Evolutionary conservation across 805 yeast species (phyloP).

Genomic region (Isabelozyma heimii): DNA sequence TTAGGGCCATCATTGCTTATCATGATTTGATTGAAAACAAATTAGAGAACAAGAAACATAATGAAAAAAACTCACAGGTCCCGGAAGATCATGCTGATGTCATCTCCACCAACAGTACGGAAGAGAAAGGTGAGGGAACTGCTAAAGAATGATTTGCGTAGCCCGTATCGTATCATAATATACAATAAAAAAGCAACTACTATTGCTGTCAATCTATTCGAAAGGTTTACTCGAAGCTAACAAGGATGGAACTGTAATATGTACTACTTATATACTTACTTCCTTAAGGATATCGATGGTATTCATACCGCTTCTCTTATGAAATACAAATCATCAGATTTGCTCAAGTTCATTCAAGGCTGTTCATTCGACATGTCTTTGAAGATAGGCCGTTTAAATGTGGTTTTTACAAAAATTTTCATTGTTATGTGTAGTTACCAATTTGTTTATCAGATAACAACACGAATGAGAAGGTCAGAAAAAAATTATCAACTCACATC

Average conservation of each 20-base stretch:
- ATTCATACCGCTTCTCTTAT: too few species aligned
- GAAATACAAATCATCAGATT: too few species aligned
- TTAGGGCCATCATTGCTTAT: constrained; percentile 92
- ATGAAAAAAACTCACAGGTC: constrained; percentile 35
- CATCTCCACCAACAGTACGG: constrained; percentile 11
- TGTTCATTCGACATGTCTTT: too few species aligned
- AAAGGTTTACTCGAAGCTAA: too few species aligned
- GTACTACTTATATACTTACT: too few species aligned
- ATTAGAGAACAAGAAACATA: constrained; percentile 66
- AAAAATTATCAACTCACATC: not conserved
- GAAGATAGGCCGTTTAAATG: too few species aligned
- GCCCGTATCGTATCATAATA: not conserved
- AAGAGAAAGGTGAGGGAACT: constrained; percentile 7
- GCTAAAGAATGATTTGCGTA: constrained; percentile 3
- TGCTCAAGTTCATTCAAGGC: too few species aligned
- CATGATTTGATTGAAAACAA: constrained; percentile 96
- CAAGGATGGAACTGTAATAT: too few species aligned
- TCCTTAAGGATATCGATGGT: too few species aligned
- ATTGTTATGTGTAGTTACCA: not conserved
- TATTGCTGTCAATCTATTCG: too few species aligned
- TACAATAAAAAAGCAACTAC: too few species aligned
- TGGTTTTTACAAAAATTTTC: not conserved
- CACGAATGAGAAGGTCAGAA: not conserved
- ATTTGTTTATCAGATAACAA: not conserved
- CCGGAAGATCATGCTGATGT: constrained; percentile 26